Conservation (phyloP, 495 filamentous ascomycete genomes). For the Talaromyces borbonicus region DNA sequence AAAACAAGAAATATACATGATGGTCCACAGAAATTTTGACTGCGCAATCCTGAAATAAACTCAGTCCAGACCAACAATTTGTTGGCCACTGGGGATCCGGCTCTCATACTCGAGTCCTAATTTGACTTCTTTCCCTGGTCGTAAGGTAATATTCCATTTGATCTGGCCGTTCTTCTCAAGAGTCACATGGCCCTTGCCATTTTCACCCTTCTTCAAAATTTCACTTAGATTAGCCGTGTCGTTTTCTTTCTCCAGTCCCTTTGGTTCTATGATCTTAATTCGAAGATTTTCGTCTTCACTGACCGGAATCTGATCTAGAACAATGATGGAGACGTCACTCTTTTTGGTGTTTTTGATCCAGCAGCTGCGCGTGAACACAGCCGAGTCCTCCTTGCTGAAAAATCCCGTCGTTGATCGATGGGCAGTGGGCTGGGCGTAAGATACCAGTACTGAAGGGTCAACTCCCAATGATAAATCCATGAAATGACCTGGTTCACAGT, state of each 20-base stretch:
- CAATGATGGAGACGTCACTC: conserved; percentile 38
- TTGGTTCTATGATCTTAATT: conserved; percentile 43
- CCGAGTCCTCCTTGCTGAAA: conserved; percentile 47
- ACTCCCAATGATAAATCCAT: conserved; percentile 56
- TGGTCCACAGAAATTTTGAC: not conserved
- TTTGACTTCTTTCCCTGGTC: conserved; percentile 45
- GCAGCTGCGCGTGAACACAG: conserved; percentile 46
- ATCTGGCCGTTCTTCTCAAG: conserved; percentile 53
- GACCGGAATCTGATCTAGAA: conserved; percentile 60
- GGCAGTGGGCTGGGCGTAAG: conserved; percentile 53
- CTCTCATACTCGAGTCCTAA: conserved; percentile 57
- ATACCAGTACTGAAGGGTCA: conserved; percentile 51
- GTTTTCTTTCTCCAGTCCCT: conserved; percentile 37
- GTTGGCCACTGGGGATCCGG: conserved; percentile 41
- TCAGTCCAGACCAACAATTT: conserved; percentile 20
- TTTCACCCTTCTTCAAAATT: conserved; percentile 7
- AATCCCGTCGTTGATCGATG: conserved; percentile 40
- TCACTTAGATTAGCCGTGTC: conserved; percentile 19
- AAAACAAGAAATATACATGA: not conserved
- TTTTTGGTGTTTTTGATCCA: conserved; percentile 50
- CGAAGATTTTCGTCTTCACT: conserved; percentile 53
- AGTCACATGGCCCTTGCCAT: conserved; percentile 11
- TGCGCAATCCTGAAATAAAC: not conserved
- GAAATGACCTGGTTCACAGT: conserved; percentile 48
- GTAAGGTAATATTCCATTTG: conserved; percentile 48